These are phyloP conservation scores for Exophiala oligosperma DNA, from an alignment of 2,329 filamentous ascomycete genomes.

Conservation along the genomic window DNA sequence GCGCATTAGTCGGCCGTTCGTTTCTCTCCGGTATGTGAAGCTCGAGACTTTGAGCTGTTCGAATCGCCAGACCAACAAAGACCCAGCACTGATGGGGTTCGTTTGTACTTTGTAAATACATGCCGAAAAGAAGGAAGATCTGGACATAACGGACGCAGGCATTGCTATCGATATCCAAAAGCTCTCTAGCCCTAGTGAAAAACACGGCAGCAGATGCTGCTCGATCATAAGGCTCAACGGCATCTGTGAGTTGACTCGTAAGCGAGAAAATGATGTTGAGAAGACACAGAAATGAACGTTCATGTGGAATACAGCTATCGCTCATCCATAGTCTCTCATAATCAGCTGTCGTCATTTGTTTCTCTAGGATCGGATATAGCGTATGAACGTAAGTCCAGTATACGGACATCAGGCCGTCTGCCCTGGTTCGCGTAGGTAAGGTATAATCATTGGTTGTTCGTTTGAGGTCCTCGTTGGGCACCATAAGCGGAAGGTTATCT, in stretches of 20 bases:
- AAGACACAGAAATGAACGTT: slow-evolving; percentile 46
- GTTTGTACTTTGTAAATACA: slow-evolving; percentile 52
- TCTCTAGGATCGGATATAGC: not conserved
- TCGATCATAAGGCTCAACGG: slow-evolving; percentile 39
- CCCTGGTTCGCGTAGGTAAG: not conserved
- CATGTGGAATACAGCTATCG: slow-evolving; percentile 31
- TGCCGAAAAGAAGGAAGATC: slow-evolving; percentile 49
- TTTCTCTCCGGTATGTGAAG: slow-evolving; percentile 46
- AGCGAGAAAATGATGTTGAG: slow-evolving; percentile 51
- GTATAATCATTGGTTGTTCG: not conserved
- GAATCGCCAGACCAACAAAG: slow-evolving; percentile 47
- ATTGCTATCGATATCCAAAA: slow-evolving; percentile 39
- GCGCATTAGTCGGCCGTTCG: slow-evolving; percentile 26
- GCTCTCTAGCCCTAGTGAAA: slow-evolving; percentile 44
- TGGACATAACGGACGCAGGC: slow-evolving; percentile 49
- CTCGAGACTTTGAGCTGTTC: slow-evolving; percentile 50
- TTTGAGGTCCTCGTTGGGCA: too few relatives aligned
- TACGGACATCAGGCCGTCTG: not conserved
- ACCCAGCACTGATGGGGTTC: slow-evolving; percentile 53
- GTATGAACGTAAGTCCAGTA: not conserved
- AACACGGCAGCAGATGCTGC: slow-evolving; percentile 45
- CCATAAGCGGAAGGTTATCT: too few relatives aligned
- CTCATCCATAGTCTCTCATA: not conserved
- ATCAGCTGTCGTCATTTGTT: not conserved
- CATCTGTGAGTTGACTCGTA: slow-evolving; percentile 46